Evolutionary conservation across 1,139 yeast genomes (phyloP), one percentile per base, ranked within the genome.

Genomic region (Hyphopichia burtonii): DNA sequence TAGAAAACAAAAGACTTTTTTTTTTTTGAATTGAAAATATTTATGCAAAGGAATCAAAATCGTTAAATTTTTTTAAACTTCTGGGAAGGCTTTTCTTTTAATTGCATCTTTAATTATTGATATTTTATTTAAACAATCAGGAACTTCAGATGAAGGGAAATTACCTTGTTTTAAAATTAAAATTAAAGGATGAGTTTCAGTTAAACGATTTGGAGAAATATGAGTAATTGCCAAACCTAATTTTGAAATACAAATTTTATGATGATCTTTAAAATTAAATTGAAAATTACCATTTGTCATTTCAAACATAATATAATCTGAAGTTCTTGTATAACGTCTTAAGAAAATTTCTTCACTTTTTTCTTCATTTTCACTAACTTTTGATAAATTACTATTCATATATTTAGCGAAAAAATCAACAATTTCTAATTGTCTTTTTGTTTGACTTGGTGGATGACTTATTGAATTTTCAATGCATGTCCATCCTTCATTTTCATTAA

Each of bases 231-330:
- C 82, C 50, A 78, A 74, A 16, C 96, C 97, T 42, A 80, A 73
- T 52, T 83, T 83, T 37, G 93, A 84, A 35, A 91, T 64, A 49
- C 95, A 83, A 45, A 91, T 69, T 66, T 93, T 93, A 65, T 86
- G 91, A 59, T 93, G 99, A 66, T 93, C 99, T 58, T 86, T 86
- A 66, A 93, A 93, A 65, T 93, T 93, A 68, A 90, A 90, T 64
- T 93, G 99, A 65, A 86, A 82, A 38, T 89, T 84, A 17, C 96
- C 97, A 59, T 90, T 89, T 58, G 96, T 88, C 71, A 93, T 70
- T 63, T 89, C 95, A 68, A 94, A 93, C 95, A 91, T 86, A 44
- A 90, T 89, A 61, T 79, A 88, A 46, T 82, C 83, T 41, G 83
- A 76, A 44, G 85, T 82, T 62, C 96, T 79, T 40, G 90, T 80